Base-by-base conservation (phyloP, 306 rosid species). In the Ammopiptanthus mongolicus region DNA sequence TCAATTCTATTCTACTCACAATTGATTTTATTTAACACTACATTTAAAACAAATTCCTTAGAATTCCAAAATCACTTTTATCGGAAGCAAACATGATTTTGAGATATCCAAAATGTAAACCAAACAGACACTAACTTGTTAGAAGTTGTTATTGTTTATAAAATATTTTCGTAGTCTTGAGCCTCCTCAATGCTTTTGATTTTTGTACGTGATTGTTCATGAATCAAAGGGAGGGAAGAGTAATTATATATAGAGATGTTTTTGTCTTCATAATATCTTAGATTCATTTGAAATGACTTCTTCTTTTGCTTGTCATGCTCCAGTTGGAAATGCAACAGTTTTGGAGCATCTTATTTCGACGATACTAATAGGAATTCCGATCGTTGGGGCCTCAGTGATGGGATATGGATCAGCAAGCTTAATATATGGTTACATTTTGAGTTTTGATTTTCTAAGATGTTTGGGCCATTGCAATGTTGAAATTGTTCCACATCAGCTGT, bases 381-480 rank as follows among this genome's bases (percentile, higher is more conserved):
- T 93, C 11, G 13, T 86, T 28, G 96, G 97, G 31, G 76, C 89
- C 34, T 67, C 78, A 23, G 4, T 84, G 57, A 37, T 91, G 62
- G 97, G 98, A 66, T 84, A n/a, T 76, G 98, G 97, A 84, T 93
- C 98, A 48, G 65, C 69, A 41, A 44, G 68, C 33, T 36, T 82
- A 80, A 57, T 89, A 52, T 87, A 73, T 60, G 84, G 87, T 41
- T 86, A 91, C 60, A 53, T 89, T 46, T 78, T 81, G 65, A 25
- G 56, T 1, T 94, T 91, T 71, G 98, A 94, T 81, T 91, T 88
- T 68, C 80, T 91, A 62, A 86, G 96, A 79, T 86, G 94, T 77
- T 80, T 88, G 74, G 98, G 98, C 13, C 94, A 88, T 83, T 82
- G 81, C 84, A 94, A 94, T 17, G 87, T 91, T 46, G 98, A 93